Evolutionary conservation across 495 filamentous ascomycete species (phyloP).

Genomic region (Peziza echinospora): DNA sequence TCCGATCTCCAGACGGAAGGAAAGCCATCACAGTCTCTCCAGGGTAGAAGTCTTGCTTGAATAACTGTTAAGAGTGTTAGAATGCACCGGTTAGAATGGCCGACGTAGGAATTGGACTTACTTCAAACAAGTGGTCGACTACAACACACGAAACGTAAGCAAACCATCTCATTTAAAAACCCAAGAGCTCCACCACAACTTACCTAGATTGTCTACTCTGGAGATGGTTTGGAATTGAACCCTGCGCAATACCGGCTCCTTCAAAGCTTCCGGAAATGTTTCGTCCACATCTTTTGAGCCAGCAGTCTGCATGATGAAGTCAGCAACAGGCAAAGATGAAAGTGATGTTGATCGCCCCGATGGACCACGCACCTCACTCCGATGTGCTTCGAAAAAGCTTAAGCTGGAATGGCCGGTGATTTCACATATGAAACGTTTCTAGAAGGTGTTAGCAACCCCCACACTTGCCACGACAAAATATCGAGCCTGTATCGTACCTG

Average conservation of each 20-base stretch:
- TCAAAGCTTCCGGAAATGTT: conserved; percentile 75
- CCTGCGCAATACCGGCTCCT: conserved; percentile 68
- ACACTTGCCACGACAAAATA: too few species aligned
- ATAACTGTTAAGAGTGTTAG: conserved; percentile 36
- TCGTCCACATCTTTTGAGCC: conserved; percentile 76
- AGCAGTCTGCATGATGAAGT: conserved; percentile 45
- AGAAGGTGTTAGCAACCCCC: conserved; percentile 11
- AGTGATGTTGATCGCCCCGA: too few species aligned
- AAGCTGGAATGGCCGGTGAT: conserved; percentile 84
- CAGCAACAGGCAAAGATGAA: neutral
- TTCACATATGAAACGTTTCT: conserved; percentile 81
- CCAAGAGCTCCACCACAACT: too few species aligned
- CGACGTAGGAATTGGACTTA: conserved; percentile 17
- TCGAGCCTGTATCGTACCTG: conserved; percentile 49
- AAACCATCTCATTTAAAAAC: too few species aligned
- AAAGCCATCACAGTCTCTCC: conserved; percentile 66
- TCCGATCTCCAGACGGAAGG: conserved; percentile 43
- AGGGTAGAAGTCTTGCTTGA: conserved; percentile 82
- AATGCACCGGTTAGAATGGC: neutral
- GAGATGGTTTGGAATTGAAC: conserved; percentile 84
- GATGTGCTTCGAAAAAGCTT: conserved; percentile 81
- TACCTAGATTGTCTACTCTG: conserved; percentile 74
- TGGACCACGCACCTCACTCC: conserved; percentile 57
- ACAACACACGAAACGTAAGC: too few species aligned
- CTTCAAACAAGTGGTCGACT: conserved; percentile 50